Conservation (phyloP, 2,329 filamentous ascomycete species). For the Trichoderma semiorbis region DNA sequence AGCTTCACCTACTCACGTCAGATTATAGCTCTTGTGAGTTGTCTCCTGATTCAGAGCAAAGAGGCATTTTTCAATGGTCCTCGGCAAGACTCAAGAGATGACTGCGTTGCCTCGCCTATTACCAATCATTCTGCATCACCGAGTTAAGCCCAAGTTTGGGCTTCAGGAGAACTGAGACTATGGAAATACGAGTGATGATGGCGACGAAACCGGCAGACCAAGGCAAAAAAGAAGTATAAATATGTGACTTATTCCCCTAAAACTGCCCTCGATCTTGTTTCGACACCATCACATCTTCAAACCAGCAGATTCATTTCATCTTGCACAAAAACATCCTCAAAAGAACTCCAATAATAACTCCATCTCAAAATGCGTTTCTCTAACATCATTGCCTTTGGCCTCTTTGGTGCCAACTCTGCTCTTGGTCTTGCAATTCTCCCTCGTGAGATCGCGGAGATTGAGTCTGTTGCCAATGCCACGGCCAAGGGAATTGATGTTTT, state of each 20-base stretch:
- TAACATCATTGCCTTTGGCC: not conserved
- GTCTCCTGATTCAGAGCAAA: not conserved
- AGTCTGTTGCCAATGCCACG: conserved; percentile 3
- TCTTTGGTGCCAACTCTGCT: not conserved
- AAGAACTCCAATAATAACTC: not conserved
- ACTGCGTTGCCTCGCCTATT: not conserved
- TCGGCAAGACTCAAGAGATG: not conserved
- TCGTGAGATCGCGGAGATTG: not conserved
- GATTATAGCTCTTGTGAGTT: conserved; percentile 1
- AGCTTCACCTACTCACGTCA: not conserved
- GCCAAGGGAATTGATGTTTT: conserved; percentile 22
- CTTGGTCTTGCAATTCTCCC: not conserved
- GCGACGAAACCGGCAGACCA: not conserved
- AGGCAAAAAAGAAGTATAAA: not conserved
- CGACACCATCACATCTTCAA: not conserved
- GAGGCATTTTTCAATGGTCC: not conserved
- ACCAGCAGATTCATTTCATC: not conserved
- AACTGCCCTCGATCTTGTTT: not conserved
- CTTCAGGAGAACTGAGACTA: not conserved
- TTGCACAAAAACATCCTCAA: not conserved
- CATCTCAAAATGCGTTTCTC: conserved; percentile 9
- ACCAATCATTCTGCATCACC: not conserved
- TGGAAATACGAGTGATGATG: not conserved
- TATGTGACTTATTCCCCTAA: not conserved
- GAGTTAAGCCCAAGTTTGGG: not conserved